These are phyloP conservation scores for Mycena polygramma DNA, from an alignment of 768 basidiomycete genomes.

Conservation along the genomic window DNA sequence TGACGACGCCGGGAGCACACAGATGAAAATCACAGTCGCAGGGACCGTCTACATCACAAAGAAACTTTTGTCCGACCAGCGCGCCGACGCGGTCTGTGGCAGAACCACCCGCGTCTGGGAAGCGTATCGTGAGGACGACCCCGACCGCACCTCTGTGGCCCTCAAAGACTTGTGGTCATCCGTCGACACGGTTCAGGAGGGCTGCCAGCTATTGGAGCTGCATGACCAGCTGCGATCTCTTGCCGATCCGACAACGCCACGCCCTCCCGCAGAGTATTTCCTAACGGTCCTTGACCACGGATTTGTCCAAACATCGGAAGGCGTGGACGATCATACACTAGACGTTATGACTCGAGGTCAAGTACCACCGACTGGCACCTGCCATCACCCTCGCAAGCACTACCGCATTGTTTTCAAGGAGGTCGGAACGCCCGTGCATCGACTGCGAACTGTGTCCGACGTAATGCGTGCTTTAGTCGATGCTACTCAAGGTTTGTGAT, in stretches of 20 bases:
- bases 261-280: conserved; percentile 1
- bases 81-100: neutral
- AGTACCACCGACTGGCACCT: neutral
- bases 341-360: neutral
- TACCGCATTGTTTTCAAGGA: conserved; percentile 20
- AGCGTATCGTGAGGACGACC: conserved; percentile 16
- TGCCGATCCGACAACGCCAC: neutral
- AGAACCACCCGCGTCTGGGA: conserved; percentile 16
- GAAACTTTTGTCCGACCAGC: neutral
- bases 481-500: conserved; percentile 14
- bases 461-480: conserved; percentile 10
- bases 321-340: conserved; percentile 5
- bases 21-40: neutral
- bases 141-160: neutral
- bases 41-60: neutral
- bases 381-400: neutral
- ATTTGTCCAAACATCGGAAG: conserved; percentile 1
- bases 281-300: conserved; percentile 9
- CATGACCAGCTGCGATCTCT: neutral
- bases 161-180: conserved; percentile 16
- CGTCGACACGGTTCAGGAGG: neutral
- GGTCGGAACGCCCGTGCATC: neutral
- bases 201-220: neutral
- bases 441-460: neutral
- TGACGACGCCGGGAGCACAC: neutral